Conservation (phyloP, 1,284 basidiomycete genomes). For the Xanthoconium separans region DNA sequence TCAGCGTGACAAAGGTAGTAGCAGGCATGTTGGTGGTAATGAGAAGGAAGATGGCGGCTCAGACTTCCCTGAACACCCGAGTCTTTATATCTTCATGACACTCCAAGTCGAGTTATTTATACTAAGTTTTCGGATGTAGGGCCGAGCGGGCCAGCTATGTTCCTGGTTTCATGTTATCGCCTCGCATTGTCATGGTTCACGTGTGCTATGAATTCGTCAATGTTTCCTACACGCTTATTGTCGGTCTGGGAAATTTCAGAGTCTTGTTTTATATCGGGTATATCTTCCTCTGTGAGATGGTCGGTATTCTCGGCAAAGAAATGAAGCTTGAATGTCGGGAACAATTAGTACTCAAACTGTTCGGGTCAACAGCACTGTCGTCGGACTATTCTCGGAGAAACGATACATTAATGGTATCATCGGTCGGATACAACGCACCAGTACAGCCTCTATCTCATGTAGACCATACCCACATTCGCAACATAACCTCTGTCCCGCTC, state of each 20-base stretch:
- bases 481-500: conserved; percentile 36
- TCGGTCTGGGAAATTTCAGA: conserved; percentile 49
- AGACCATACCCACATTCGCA: conserved; percentile 48
- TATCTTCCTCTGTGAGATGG: no score
- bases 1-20: conserved; percentile 55
- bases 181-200: no score
- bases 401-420: background rate
- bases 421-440: background rate
- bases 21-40: conserved; percentile 40
- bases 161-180: background rate
- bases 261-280: no score
- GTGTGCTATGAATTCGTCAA: no score
- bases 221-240: conserved; percentile 21
- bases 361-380: no score
- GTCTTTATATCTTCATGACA: conserved; percentile 12
- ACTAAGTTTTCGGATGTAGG: background rate
- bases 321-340: no score
- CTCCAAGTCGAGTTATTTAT: conserved; percentile 7
- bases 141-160: conserved; percentile 1
- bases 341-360: no score
- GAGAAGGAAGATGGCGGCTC: background rate
- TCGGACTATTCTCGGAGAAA: background rate
- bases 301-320: no score
- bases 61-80: background rate
- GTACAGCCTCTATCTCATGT: conserved; percentile 7